Evolutionary conservation across 352 stramenopile species (phyloP).

Genomic region (Paralagenidium karlingii): DNA sequence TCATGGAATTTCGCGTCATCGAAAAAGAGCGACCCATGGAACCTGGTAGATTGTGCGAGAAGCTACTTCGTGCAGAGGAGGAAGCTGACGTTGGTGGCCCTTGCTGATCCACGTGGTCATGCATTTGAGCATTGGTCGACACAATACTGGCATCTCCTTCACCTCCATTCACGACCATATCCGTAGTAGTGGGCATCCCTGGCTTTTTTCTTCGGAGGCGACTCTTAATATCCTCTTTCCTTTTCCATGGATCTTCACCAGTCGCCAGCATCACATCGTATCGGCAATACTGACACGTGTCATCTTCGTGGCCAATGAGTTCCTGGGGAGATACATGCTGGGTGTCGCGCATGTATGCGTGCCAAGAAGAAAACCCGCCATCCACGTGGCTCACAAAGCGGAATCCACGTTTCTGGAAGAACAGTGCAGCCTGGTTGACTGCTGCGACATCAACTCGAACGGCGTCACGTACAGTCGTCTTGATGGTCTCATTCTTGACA

Average conservation of each 20-base stretch:
- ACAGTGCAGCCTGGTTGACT: slow-evolving; percentile 62
- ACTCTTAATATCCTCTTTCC: slow-evolving; percentile 21
- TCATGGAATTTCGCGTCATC: slow-evolving; percentile 39
- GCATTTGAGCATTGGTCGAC: slow-evolving; percentile 31
- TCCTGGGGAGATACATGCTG: slow-evolving; percentile 39
- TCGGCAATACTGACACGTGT: slow-evolving; percentile 64
- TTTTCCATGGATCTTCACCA: slow-evolving; percentile 47
- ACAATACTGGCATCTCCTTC: slow-evolving; percentile 57
- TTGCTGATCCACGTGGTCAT: slow-evolving; percentile 6
- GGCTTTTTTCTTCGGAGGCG: slow-evolving; percentile 39
- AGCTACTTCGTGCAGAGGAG: too few species aligned
- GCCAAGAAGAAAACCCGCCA: slow-evolving; percentile 68
- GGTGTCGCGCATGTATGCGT: slow-evolving; percentile 71
- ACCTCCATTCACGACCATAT: slow-evolving; percentile 56
- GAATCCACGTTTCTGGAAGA: slow-evolving; percentile 76
- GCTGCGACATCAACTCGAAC: slow-evolving; percentile 49
- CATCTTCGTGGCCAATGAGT: slow-evolving; percentile 47
- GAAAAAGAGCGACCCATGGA: slow-evolving; percentile 22
- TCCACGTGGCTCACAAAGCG: slow-evolving; percentile 70
- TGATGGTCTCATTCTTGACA: slow-evolving; percentile 44
- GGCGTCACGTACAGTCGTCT: slow-evolving; percentile 63
- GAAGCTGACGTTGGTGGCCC: slow-evolving; percentile 11
- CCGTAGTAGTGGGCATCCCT: slow-evolving; percentile 53
- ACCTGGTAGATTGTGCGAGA: slow-evolving; percentile 3
- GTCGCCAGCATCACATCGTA: slow-evolving; percentile 64